These are phyloP conservation scores for Curvularia sp. DNA, from an alignment of 2,329 filamentous ascomycete genomes.

Conservation along the genomic window DNA sequence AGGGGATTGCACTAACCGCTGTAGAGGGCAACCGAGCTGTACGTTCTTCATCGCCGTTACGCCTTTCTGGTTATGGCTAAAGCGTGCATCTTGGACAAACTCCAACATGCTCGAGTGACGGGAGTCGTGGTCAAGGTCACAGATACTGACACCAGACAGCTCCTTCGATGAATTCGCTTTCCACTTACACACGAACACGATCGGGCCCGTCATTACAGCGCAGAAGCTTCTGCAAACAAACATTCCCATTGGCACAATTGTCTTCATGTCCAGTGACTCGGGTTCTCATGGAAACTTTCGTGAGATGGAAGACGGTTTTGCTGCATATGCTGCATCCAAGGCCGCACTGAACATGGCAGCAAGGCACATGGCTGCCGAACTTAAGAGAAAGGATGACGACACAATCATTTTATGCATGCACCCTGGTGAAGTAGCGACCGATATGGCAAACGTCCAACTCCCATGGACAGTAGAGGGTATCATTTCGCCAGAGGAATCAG, in stretches of 20 bases:
- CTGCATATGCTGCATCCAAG: constrained; percentile 65
- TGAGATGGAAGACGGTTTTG: constrained; percentile 65
- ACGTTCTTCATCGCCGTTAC: constrained; percentile 36
- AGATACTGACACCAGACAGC: constrained; percentile 41
- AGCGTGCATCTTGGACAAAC: constrained; percentile 27
- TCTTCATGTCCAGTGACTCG: constrained; percentile 65
- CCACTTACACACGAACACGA: constrained; percentile 65
- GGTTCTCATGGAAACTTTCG: constrained; percentile 61
- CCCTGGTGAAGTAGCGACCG: constrained; percentile 65
- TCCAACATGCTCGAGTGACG: constrained; percentile 10
- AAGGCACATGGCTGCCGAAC: constrained; percentile 63
- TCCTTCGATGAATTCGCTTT: constrained; percentile 62
- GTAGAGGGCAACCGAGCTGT: constrained; percentile 62
- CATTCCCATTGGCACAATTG: constrained; percentile 59
- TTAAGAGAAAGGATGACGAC: constrained; percentile 58
- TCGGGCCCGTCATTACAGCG: constrained; percentile 65
- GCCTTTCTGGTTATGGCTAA: constrained; percentile 31
- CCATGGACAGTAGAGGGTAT: constrained; percentile 62
- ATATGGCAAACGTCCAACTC: constrained; percentile 62
- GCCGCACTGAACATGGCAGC: constrained; percentile 65
- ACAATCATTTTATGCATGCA: constrained; percentile 64
- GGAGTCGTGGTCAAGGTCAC: not conserved
- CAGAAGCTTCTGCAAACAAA: constrained; percentile 59
- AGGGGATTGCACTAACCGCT: constrained; percentile 36
- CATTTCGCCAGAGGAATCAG: constrained; percentile 60